Conservation (phyloP, 192 early-diverging fungal genomes). For the Mortierella claussenii region DNA sequence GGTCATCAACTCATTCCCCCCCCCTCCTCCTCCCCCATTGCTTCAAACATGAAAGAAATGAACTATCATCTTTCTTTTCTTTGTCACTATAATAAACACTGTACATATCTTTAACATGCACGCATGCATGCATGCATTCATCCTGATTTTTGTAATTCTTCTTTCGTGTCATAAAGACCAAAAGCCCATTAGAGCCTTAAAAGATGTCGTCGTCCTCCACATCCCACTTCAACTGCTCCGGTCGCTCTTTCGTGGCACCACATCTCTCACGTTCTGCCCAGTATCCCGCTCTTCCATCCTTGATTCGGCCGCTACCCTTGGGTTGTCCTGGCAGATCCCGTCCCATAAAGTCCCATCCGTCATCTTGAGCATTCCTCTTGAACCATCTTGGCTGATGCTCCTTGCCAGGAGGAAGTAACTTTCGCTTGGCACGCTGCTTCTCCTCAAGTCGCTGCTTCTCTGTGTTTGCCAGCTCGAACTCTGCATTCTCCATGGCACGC, state of each 20-base stretch:
- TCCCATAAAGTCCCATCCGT: slow-evolving; percentile 53
- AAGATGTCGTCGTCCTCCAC: slow-evolving; percentile 60
- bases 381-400: slow-evolving; percentile 81
- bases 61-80: no score
- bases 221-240: slow-evolving; percentile 55
- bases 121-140: no score
- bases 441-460: slow-evolving; percentile 82
- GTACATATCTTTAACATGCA: no score
- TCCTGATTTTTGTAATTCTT: no score
- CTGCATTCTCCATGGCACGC: slow-evolving; percentile 84
- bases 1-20: no score
- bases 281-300: slow-evolving; percentile 75
- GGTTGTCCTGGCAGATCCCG: slow-evolving; percentile 58
- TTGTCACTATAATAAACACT: no score
- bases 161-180: no score
- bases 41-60: no score
- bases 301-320: slow-evolving; percentile 74
- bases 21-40: no score
- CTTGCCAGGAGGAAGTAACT: slow-evolving; percentile 66
- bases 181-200: no score
- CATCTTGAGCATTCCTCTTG: slow-evolving; percentile 58
- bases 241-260: slow-evolving; percentile 39
- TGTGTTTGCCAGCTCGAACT: slow-evolving; percentile 79
- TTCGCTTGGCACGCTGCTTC: slow-evolving; percentile 75
- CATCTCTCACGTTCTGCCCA: slow-evolving; percentile 73